A percentile compares a stretch with the other conserved stretches of the same genome.
Evolutionary conservation across 345 rosid species (phyloP).

Genomic region (Rhodamnia rubescens): DNA sequence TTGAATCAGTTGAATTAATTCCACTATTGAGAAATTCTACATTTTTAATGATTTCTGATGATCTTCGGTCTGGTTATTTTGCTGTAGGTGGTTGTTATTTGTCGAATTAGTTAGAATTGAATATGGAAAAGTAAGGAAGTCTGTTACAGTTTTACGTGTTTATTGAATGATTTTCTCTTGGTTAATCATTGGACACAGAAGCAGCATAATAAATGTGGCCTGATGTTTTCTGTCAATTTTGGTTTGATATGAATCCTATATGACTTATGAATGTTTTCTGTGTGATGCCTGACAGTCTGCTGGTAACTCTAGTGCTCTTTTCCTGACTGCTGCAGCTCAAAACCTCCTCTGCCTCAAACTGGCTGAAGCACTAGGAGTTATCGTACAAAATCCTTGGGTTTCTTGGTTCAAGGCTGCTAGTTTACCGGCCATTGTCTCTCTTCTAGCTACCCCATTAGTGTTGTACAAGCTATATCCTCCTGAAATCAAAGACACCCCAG

Average conservation of each 20-base stretch:
- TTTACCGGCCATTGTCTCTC: constrained; percentile 64
- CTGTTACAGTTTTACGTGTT: neutral
- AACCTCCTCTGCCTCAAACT: constrained; percentile 85
- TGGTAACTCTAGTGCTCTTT: constrained; percentile 89
- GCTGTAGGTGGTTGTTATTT: neutral
- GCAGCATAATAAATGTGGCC: neutral
- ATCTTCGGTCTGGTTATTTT: neutral
- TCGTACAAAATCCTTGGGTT: constrained; percentile 77
- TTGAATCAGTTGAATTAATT: neutral
- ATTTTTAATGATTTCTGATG: neutral
- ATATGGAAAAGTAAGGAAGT: neutral
- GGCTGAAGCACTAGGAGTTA: constrained; percentile 91
- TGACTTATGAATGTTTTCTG: constrained; percentile 9
- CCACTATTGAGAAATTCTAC: neutral
- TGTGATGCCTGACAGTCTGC: constrained; percentile 50
- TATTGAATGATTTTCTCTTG: neutral
- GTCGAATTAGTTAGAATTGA: neutral
- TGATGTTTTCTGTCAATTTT: neutral
- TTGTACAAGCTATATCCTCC: constrained; percentile 92
- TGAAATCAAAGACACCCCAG: constrained; percentile 87
- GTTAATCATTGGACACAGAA: neutral
- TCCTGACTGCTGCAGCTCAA: constrained; percentile 95
- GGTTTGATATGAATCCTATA: neutral
- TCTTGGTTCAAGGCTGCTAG: constrained; percentile 95
- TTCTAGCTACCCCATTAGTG: constrained; percentile 67